Base-by-base conservation (phyloP, 768 basidiomycete genomes). In the Chalciporus piperatus region DNA sequence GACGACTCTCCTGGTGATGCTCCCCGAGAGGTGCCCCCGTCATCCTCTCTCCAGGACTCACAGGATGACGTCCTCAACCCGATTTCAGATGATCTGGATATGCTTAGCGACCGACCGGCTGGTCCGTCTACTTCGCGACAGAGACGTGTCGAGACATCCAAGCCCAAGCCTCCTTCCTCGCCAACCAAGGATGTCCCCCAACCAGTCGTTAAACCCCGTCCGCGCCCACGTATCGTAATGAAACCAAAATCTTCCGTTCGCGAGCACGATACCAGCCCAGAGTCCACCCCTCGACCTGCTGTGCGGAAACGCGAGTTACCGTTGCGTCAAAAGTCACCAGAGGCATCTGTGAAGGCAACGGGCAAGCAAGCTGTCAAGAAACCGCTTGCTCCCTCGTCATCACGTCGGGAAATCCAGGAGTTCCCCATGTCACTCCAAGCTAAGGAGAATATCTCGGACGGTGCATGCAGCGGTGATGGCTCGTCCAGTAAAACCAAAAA, bases 401-500 rank as follows among this genome's bases (percentile, higher is more conserved):
- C 44, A 3, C 51, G 50, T 25, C 45, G 55, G 6, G 57, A 56
- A 48, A 58, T 48, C 16, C 67, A 62, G 14, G 57, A 53, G 33
- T 66, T 69, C 25, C 69, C 56, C 7, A 54, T 69, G 58, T 50
- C 51, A 8, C 28, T 51, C n/a, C 40, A 49, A 11, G 59, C 58
- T 28, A 69, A 69, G 48, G 55, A 62, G 35, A 63, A 65, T 7
- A 12, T 52, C 28, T 60, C 59, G 0, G 57, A 63, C 1, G 19
- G 49, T 11, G 23, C 55, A 16, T 4, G 47, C 32, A 57, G 48
- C 11, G 40, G 53, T 17, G 59, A 65, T 16, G 40, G 30, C 2
- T 41, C 52, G 4, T 41, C 60, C 6, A 41, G n/a, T 10, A 59
- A 44, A 46, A 12, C 48, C 10, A 59, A 57, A 27, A 62, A 59